Evolutionary conservation across 2,329 filamentous ascomycete genomes (phyloP), one percentile per base, ranked within the genome.

Genomic region (Colletotrichum sp.): DNA sequence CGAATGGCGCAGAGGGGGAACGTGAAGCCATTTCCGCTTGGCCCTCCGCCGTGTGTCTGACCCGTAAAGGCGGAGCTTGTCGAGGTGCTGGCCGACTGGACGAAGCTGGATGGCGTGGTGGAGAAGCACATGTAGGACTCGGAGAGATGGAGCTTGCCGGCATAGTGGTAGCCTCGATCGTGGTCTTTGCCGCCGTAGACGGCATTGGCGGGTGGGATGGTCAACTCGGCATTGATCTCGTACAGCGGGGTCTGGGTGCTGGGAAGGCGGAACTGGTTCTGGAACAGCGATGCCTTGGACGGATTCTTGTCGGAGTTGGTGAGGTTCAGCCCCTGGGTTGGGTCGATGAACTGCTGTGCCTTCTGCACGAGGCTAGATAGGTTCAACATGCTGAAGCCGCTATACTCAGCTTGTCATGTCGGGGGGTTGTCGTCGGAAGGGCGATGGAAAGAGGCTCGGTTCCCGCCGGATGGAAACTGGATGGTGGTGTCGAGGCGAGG

Each of bases 91-190:
- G 96, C 94, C 1, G 94, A 93, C 78, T 93, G 93, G 57, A 95
- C 85, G 85, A 98, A 98, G 86, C 95, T 98, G 12, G 95, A 94
- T 18, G 95, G 93, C 68, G 97, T 95, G 9, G 97, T 98, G 1
- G 96, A 98, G 88, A 99, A 99, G 89, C 96, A 99, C 80, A 99
- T 92, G 86, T 94, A 99, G 80, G 94, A 92, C 86, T 99, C 96
- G 84, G 96, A 98, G 78, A 99, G 88, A 84, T 99, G 96, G 68
- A 99, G 91, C 85, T 96, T 96, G 67, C 97, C 97, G 28, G 93
- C 93, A 87, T 99, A 99, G 83, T 96, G 94, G 86, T 94, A 98
- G 79, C 95, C 95, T 80, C 92, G 90, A 74, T 93, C 92, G 71
- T 91, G 91, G 78, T 93, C 91, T 84, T 93, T 93, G 80, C 95